phyloP scores from a whole-genome alignment of 805 yeast genomes.

The Saccharomycopsis lassenensis region DNA sequence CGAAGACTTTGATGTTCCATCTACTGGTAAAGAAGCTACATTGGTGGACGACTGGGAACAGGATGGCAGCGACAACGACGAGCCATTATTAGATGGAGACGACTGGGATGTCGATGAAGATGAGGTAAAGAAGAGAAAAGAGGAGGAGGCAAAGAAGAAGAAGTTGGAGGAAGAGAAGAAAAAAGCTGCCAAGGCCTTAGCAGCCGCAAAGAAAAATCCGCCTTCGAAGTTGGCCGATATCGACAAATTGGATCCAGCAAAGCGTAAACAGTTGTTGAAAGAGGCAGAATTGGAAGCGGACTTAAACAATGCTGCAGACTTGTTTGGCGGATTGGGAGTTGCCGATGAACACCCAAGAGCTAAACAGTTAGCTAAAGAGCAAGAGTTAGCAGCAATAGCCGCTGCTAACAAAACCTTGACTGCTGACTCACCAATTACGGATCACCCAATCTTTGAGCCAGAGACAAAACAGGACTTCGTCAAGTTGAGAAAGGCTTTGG shows the following conservation, averaged over 20 bases:
- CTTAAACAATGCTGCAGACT: constrained; percentile 84
- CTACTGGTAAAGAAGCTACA: constrained; percentile 33
- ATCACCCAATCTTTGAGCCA: constrained; percentile 78
- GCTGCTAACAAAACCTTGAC: constrained; percentile 30
- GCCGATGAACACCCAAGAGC: constrained; percentile 39
- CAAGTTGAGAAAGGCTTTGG: constrained; percentile 62
- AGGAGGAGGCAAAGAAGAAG: constrained; percentile 27
- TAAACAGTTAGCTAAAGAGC: constrained; percentile 27
- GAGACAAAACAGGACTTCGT: constrained; percentile 71
- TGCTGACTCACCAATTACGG: constrained; percentile 54
- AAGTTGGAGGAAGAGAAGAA: constrained; percentile 33
- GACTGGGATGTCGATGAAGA: constrained; percentile 89
- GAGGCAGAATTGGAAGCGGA: constrained; percentile 80
- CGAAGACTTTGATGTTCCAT: constrained; percentile 78
- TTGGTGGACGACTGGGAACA: constrained; percentile 75
- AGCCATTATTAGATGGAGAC: constrained; percentile 51
- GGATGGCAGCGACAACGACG: constrained; percentile 63
- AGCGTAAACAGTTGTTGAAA: constrained; percentile 64
- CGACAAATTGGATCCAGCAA: constrained; percentile 59
- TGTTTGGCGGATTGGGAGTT: constrained; percentile 64
- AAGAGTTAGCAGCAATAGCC: constrained; percentile 25
- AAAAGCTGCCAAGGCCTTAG: constrained; percentile 31
- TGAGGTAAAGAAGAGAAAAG: constrained; percentile 34
- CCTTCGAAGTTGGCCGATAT: constrained; percentile 38
- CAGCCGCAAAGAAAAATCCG: constrained; percentile 25